A percentile compares a stretch with the other conserved stretches of the same genome.
These are phyloP conservation scores for Micromonas commoda DNA, from an alignment of 139 green algal genomes.

Conservation along the genomic window DNA sequence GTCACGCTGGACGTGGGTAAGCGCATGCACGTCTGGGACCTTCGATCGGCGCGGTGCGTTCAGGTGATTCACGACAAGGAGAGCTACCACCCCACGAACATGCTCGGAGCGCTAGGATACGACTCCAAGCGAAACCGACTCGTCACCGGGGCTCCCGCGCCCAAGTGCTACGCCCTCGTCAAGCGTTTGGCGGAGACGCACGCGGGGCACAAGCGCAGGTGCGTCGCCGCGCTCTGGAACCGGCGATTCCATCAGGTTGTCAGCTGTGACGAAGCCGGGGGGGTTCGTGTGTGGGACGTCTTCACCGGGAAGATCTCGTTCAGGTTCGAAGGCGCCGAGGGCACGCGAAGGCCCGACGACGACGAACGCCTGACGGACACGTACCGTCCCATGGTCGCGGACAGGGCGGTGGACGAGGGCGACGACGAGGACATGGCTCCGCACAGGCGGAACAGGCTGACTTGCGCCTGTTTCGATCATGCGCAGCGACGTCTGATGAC, in stretches of 20 bases:
- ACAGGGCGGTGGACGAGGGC: constrained; percentile 23
- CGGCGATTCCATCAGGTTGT: too few relatives aligned
- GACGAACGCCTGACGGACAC: too few relatives aligned
- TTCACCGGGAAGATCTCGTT: too few relatives aligned
- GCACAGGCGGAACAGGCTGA: too few relatives aligned
- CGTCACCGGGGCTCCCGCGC: constrained; percentile 10
- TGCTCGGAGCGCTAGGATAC: constrained; percentile 41
- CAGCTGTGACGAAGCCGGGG: too few relatives aligned
- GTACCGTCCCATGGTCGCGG: background rate
- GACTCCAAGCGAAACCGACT: constrained; percentile 18
- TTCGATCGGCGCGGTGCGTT: constrained; percentile 23
- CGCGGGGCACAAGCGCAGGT: too few relatives aligned
- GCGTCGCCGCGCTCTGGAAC: too few relatives aligned
- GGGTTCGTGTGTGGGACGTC: too few relatives aligned
- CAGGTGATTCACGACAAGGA: constrained; percentile 35
- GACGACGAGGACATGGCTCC: constrained; percentile 21
- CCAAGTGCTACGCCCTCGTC: too few relatives aligned
- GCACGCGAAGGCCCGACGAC: too few relatives aligned
- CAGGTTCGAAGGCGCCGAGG: too few relatives aligned
- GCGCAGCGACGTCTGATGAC: constrained; percentile 21
- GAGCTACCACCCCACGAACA: constrained; percentile 43
- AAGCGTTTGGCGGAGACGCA: too few relatives aligned
- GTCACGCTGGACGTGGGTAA: constrained; percentile 26
- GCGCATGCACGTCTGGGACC: constrained; percentile 30
- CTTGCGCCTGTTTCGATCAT: background rate